phyloP scores from a whole-genome alignment of 2,329 filamentous ascomycete genomes.

The Akanthomyces dipterigenus region DNA sequence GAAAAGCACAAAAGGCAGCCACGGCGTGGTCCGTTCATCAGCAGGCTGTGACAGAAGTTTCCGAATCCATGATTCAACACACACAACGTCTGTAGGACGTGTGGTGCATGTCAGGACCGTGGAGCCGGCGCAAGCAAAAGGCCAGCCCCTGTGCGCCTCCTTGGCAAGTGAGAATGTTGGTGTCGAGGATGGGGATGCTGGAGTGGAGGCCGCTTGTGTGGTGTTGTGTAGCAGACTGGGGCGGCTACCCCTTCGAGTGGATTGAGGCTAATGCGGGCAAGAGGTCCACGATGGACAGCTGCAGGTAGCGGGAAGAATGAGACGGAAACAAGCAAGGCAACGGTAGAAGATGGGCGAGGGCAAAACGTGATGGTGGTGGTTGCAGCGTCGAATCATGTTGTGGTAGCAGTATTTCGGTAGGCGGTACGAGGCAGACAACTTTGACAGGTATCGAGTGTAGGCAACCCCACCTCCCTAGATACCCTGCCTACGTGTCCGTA shows the following conservation, averaged over 20 bases:
- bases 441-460: too few species aligned
- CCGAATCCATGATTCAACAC: slow-evolving; percentile 2
- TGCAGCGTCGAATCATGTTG: background rate
- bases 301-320: background rate
- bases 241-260: background rate
- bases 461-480: background rate
- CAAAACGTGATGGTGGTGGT: background rate
- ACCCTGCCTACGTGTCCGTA: too few species aligned
- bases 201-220: background rate
- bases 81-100: slow-evolving; percentile 1
- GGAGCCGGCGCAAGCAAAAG: background rate
- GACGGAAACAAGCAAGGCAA: background rate
- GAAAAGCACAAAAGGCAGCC: background rate
- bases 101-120: slow-evolving; percentile 7
- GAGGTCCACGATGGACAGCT: slow-evolving; percentile 1
- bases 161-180: background rate
- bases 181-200: background rate
- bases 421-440: background rate
- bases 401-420: background rate
- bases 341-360: background rate
- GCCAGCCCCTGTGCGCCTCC: background rate
- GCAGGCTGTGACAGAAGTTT: slow-evolving; percentile 3
- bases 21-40: background rate
- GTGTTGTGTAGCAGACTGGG: background rate
- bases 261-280: background rate